Base-by-base conservation (phyloP, 495 filamentous ascomycete genomes). In the Neurospora sp. region DNA sequence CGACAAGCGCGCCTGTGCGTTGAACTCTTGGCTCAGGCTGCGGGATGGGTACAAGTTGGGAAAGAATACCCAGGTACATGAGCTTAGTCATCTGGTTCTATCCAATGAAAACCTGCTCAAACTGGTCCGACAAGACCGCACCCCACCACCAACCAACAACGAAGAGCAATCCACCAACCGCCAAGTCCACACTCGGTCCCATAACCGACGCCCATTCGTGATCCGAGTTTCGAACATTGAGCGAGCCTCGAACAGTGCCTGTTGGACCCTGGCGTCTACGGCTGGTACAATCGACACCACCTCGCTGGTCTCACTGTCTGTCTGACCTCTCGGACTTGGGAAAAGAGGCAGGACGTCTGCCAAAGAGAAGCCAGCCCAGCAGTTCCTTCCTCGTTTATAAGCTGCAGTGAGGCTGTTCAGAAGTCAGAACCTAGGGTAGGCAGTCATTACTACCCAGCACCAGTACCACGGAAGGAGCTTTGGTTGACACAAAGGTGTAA, bases 81-180 rank as follows among this genome's bases (percentile, higher is more conserved):
- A 16, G 61, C 39, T 69, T 69, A 68, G 59, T 72, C 61, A 68
- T 44, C 4, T 37, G 77, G 80, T 14, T 65, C 12, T 70, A 78
- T 79, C 84, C 84, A 86, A 86, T 86, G 72, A 81, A 85, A 86
- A 86, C 83, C 83, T 86, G 84, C 84, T 86, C 84, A 83, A 59
- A 73, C 77, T 74, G 70, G 74, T 73, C 75, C 74, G 72, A 71
- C 73, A 73, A 78, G 78, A 75, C 81, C 75, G 78, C 77, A 80
- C 75, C 80, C 82, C 81, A 81, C 83, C 78, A 61, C 53, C 53
- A 47, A 61, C 53, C 27, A 31, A 31, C 27, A 0, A 31, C 27
- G 10, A 44, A 27, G 45, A 31, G 47, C 47, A 78, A 77, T 77
- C 77, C 71, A 74, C 76, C 69, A 65, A 65, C 68, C 18, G 68